A percentile compares a stretch with the other conserved stretches of the same genome.
Conservation (phyloP, 305 asterid genomes). For the Stenogyne calaminthoides region DNA sequence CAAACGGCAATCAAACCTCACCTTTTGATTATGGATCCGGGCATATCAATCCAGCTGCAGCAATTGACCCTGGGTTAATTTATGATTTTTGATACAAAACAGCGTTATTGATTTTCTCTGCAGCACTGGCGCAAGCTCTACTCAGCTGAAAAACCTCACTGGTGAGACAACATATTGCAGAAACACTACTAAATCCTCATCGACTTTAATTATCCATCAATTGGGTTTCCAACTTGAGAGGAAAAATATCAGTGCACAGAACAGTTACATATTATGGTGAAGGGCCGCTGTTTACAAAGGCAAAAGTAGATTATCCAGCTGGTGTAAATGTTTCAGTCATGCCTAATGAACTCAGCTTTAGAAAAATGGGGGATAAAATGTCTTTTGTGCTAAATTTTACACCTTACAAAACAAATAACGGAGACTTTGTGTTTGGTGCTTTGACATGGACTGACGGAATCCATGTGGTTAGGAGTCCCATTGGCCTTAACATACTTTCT, state of each 20-base stretch:
- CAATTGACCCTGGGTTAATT: slow-evolving; percentile 59
- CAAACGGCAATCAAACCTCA: slow-evolving; percentile 41
- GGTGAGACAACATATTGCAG: slow-evolving; percentile 43
- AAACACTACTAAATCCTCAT: slow-evolving; percentile 37
- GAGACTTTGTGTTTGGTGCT: slow-evolving; percentile 53
- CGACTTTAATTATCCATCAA: slow-evolving; percentile 64
- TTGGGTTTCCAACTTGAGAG: slow-evolving; percentile 54
- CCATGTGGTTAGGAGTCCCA: slow-evolving; percentile 57
- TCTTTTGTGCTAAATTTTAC: slow-evolving; percentile 42
- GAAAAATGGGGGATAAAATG: slow-evolving; percentile 39
- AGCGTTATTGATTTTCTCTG: slow-evolving; percentile 60
- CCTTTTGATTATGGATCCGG: slow-evolving; percentile 73
- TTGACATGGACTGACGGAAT: slow-evolving; percentile 58
- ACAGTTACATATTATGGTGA: slow-evolving; percentile 54
- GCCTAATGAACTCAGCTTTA: slow-evolving; percentile 44
- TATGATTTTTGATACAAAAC: slow-evolving; percentile 50
- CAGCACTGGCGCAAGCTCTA: slow-evolving; percentile 56
- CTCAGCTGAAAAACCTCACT: slow-evolving; percentile 57
- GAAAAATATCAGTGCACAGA: slow-evolving; percentile 49
- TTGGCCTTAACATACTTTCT: slow-evolving; percentile 44
- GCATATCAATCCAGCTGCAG: slow-evolving; percentile 59
- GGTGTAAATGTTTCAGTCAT: slow-evolving; percentile 50
- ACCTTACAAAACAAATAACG: slow-evolving; percentile 44
- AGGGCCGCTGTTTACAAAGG: slow-evolving; percentile 48
- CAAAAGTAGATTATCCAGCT: slow-evolving; percentile 42